Base-by-base conservation (phyloP, 1,284 basidiomycete species). In the Ceratobasidium sp. region DNA sequence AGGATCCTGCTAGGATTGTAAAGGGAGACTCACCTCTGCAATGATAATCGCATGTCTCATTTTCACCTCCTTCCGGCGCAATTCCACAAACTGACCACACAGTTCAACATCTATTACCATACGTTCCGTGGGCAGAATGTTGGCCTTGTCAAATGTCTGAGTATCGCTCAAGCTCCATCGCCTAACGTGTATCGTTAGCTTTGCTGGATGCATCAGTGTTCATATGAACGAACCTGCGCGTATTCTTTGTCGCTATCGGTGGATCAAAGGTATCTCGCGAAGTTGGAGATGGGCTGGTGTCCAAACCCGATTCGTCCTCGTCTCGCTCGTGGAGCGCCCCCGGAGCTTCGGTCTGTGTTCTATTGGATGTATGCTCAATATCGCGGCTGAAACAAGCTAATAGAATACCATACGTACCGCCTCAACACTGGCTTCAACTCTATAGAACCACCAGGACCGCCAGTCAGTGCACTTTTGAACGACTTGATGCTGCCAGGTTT, bases 71-170 rank as follows among this genome's bases (percentile, higher is more conserved):
- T 71, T 72, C 11, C 74, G 67, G 13, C 49, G 72, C 14, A 76
- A 46, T 18, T 62, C 46, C 21, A 75, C 47, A 26, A 67, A 75
- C 21, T 76, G 75, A 1, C 58, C 52, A 46, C 72, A 73, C 14
- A 76, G 38, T 9, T 72, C 74, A 16, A 76, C 73, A 50, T 76
- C 75, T 30, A 62, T 74, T 9, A 46, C 41, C 73, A 76, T 71
- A 7, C 74, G 59, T 28, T 76, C 67, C 13, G 44, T 18, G 8
- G 61, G 35, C 5, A 64, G 46, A 21, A 30, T 30, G 30, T 58
- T 43, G 14, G 35, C 38, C 16, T 54, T 62, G 23, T 71, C 52
- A 26, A 54, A 72, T 26, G 75, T 69, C 13, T 44, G 41, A 26
- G 69, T 18, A 28, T 69, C 54, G 23, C 54, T 69, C 13, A 76